phyloP scores from a whole-genome alignment of 2,329 filamentous ascomycete species.

The Amauroascus niger region DNA sequence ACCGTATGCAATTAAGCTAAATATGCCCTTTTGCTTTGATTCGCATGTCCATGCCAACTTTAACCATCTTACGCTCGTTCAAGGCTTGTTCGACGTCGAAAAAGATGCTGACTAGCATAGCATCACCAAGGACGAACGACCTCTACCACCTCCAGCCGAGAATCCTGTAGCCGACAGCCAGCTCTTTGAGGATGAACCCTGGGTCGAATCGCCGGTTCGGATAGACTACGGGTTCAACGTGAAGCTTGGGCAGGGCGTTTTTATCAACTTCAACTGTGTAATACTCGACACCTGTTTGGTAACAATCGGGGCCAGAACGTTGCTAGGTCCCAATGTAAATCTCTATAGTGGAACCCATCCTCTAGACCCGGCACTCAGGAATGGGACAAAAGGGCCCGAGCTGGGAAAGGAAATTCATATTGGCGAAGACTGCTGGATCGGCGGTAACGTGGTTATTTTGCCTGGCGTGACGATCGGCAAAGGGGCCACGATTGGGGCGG shows the following conservation, averaged over 20 bases:
- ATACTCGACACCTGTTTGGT: conserved; percentile 70
- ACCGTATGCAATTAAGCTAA: neutral
- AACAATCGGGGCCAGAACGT: conserved; percentile 63
- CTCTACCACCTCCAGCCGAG: conserved; percentile 51
- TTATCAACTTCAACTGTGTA: conserved; percentile 64
- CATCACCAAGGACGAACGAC: conserved; percentile 51
- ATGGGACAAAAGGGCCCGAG: conserved; percentile 68
- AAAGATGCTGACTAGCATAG: conserved; percentile 35
- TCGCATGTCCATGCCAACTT: neutral
- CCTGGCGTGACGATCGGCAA: conserved; percentile 69
- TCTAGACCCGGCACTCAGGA: conserved; percentile 61
- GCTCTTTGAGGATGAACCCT: conserved; percentile 55
- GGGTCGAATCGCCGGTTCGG: conserved; percentile 58
- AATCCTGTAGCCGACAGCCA: conserved; percentile 55
- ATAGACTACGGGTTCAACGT: conserved; percentile 74
- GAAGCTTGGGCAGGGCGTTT: conserved; percentile 59
- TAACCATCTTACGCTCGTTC: neutral
- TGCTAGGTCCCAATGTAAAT: conserved; percentile 68
- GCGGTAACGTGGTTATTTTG: conserved; percentile 59
- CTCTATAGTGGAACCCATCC: conserved; percentile 71
- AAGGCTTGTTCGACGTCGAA: neutral
- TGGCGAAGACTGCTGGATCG: conserved; percentile 73
- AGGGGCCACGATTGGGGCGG: conserved; percentile 66
- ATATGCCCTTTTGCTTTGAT: neutral
- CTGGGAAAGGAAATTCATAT: conserved; percentile 62